phyloP scores from a whole-genome alignment of 208 protist genomes.

The Porcisia hertigi region DNA sequence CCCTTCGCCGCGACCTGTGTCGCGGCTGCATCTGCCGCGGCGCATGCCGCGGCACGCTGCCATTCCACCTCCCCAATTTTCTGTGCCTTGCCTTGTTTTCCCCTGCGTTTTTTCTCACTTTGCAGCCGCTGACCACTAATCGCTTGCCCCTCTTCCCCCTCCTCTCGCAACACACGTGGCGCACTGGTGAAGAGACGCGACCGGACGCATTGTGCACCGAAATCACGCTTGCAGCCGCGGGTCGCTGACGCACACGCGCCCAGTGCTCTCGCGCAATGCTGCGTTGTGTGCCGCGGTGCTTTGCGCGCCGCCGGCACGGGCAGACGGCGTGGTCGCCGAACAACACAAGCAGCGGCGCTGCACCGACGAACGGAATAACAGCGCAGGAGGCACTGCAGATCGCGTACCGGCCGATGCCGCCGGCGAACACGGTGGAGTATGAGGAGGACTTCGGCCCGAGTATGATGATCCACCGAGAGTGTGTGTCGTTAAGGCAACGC shows the following conservation, averaged over 20 bases:
- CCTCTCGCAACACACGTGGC: no score
- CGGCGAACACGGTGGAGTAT: conserved; percentile 78
- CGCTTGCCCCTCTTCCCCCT: not conserved
- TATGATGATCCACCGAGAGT: conserved; percentile 89
- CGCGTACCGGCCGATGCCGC: conserved; percentile 84
- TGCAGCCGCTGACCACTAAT: not conserved
- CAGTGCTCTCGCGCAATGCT: conserved; percentile 29
- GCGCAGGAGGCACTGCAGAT: conserved; percentile 80
- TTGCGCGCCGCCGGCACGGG: conserved; percentile 59
- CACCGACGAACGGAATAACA: conserved; percentile 71
- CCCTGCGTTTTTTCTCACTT: not conserved
- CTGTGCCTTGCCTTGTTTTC: not conserved
- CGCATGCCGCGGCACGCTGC: not conserved
- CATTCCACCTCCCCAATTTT: not conserved
- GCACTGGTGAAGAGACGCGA: no score
- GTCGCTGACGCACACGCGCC: no score
- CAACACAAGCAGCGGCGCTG: conserved; percentile 55
- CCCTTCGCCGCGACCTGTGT: not conserved
- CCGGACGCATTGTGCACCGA: no score
- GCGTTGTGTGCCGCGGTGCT: conserved; percentile 5
- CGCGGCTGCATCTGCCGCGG: not conserved
- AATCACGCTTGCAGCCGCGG: no score
- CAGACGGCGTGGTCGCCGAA: conserved; percentile 83
- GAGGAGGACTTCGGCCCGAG: conserved; percentile 87
- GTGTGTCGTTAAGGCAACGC: conserved; percentile 64